A percentile compares a stretch with the other conserved stretches of the same genome.
Evolutionary conservation across 305 asterid species (phyloP).

Genomic region (Galium porrigens): DNA sequence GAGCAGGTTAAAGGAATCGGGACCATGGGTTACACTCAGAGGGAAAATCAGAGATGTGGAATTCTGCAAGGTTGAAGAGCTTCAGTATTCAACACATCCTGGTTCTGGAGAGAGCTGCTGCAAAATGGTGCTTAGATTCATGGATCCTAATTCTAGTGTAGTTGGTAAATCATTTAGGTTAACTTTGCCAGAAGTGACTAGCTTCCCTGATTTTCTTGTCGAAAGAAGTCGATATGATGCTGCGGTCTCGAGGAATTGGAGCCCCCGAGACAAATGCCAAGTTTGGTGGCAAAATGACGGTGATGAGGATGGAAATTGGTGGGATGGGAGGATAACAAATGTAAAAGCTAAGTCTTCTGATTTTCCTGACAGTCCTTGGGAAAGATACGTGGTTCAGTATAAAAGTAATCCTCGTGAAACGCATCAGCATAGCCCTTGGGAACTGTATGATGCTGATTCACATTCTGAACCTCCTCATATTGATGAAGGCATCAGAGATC

Average conservation of each 20-base stretch:
- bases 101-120: constrained; percentile 98
- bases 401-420: constrained; percentile 22
- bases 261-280: constrained; percentile 41
- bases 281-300: constrained; percentile 81
- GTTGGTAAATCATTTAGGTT: constrained; percentile 37
- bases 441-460: constrained; percentile 49
- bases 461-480: constrained; percentile 44
- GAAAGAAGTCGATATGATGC: constrained; percentile 62
- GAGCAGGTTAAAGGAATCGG: constrained; percentile 21
- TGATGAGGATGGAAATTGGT: constrained; percentile 55
- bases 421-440: constrained; percentile 79
- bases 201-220: constrained; percentile 76
- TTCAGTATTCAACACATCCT: constrained; percentile 41
- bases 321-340: constrained; percentile 54
- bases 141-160: constrained; percentile 32
- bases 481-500: constrained; percentile 27
- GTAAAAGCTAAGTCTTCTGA: constrained; percentile 40
- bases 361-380: constrained; percentile 94
- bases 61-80: constrained; percentile 53
- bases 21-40: constrained; percentile 28
- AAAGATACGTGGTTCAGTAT: constrained; percentile 46
- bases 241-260: constrained; percentile 56
- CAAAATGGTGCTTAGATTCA: constrained; percentile 48
- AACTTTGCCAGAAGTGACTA: constrained; percentile 51
- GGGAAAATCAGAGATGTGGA: constrained; percentile 44